Conservation (phyloP, 495 filamentous ascomycete genomes). For the Penicillium chermesinum region DNA sequence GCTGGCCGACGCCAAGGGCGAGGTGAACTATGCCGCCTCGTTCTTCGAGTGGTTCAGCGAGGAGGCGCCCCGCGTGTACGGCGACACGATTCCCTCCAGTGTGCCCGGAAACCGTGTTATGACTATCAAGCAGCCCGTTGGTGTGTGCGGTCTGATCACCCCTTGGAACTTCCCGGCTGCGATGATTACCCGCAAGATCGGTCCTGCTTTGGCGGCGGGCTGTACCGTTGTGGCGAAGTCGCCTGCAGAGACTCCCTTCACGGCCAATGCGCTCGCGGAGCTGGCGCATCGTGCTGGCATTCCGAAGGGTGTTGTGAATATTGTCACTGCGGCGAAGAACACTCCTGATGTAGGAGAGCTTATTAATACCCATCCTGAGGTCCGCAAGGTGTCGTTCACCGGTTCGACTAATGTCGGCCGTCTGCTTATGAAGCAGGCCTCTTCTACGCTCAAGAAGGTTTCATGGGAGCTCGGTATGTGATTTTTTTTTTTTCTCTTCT, state of each 20-base stretch:
- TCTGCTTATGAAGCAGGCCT: constrained; percentile 78
- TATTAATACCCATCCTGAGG: constrained; percentile 62
- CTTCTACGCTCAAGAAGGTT: constrained; percentile 78
- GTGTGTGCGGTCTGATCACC: constrained; percentile 91
- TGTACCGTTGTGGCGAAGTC: constrained; percentile 86
- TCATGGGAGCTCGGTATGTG: constrained; percentile 82
- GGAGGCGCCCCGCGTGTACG: constrained; percentile 65
- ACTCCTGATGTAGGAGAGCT: constrained; percentile 68
- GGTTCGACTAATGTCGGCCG: constrained; percentile 84
- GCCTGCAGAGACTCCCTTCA: constrained; percentile 82
- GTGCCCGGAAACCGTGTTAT: constrained; percentile 68
- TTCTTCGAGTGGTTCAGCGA: constrained; percentile 80
- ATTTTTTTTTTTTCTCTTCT: too few species aligned
- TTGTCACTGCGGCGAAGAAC: constrained; percentile 65
- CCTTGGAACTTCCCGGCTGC: constrained; percentile 96
- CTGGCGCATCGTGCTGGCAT: constrained; percentile 79
- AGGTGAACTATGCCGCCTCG: constrained; percentile 65
- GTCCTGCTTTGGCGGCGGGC: constrained; percentile 73
- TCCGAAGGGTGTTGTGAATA: constrained; percentile 78
- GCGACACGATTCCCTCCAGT: constrained; percentile 69
- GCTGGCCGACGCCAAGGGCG: constrained; percentile 61
- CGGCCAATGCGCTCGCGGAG: constrained; percentile 74
- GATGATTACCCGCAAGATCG: constrained; percentile 89
- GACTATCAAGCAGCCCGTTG: constrained; percentile 80
- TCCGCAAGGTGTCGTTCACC: constrained; percentile 87